Evolutionary conservation across 2,329 filamentous ascomycete species (phyloP), one percentile per base, ranked within the genome.

Genomic region (Colletotrichum tanaceti): DNA sequence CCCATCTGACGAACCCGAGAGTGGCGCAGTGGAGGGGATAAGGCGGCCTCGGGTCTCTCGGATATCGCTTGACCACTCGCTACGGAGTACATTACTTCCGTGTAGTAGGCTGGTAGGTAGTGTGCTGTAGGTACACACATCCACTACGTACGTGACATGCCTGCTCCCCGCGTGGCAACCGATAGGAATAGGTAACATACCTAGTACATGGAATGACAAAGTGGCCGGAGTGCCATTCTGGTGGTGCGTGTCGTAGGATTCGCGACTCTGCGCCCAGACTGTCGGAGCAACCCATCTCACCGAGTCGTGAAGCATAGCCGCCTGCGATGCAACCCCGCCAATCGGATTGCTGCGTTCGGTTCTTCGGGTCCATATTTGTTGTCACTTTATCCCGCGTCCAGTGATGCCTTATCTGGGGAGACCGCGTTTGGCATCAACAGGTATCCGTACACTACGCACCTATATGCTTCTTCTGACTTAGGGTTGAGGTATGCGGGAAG

Each of bases 111-210:
- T n/a, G n/a, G n/a, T n/a, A n/a, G n/a, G n/a, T n/a, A n/a, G n/a
- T n/a, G n/a, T n/a, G n/a, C n/a, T n/a, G n/a, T n/a, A n/a, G n/a
- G n/a, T n/a, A 32, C 28, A 32, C 32, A 35, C 32, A 10, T 35
- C 32, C 32, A 35, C 32, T 35, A 43, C 54, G 41, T 20, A 16
- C n/a, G 20, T 13, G 9, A 20, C 47, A 63, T 68, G 60, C 60
- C 53, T 59, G 47, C 54, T 44, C 18, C 60, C 22, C 65, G 65
- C 65, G 65, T 68, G 60, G 60, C 53, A 35, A 55, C 39, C 16
- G 5, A 38, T 47, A 6, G 9, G 35, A 32, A 41, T 20, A 32
- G n/a, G n/a, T n/a, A n/a, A n/a, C 24, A 24, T 24, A 24, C 24
- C 2, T 4, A 24, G 24, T 24, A 24, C 32, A 10, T 35, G 7